phyloP scores from a whole-genome alignment of 1,284 basidiomycete genomes.

The Leccinum subspadiceum region DNA sequence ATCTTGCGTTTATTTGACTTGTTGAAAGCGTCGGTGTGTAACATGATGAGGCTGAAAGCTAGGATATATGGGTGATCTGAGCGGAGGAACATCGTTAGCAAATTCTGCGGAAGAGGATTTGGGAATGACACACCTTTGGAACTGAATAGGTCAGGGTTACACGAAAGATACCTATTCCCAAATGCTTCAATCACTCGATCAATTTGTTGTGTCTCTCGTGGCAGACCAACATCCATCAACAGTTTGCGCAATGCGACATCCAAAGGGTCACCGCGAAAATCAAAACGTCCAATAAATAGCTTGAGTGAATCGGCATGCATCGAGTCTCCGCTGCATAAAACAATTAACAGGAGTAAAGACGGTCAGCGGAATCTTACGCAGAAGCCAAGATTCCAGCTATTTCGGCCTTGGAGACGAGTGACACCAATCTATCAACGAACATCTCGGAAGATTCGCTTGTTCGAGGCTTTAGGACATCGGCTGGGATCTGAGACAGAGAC shows the following conservation, averaged over 20 bases:
- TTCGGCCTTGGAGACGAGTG: conserved; percentile 71
- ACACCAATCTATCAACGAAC: conserved; percentile 65
- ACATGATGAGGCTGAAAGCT: conserved; percentile 97
- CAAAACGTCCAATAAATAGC: conserved; percentile 75
- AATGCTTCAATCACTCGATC: conserved; percentile 97
- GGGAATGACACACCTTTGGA: conserved; percentile 60
- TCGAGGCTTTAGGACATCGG: conserved; percentile 51
- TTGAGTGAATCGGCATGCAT: conserved; percentile 75
- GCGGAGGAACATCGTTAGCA: background rate
- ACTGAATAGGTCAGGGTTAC: conserved; percentile 82
- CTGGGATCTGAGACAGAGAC: conserved; percentile 44
- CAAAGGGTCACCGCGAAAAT: conserved; percentile 80
- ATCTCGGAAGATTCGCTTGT: conserved; percentile 67
- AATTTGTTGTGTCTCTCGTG: conserved; percentile 97
- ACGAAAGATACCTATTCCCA: conserved; percentile 79
- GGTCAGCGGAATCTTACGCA: conserved; percentile 49
- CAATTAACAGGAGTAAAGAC: conserved; percentile 8
- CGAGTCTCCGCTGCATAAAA: conserved; percentile 55
- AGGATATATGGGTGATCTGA: conserved; percentile 94
- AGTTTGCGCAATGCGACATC: conserved; percentile 91
- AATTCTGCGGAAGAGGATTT: background rate
- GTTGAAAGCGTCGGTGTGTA: conserved; percentile 98
- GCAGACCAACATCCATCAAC: conserved; percentile 89
- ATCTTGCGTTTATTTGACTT: conserved; percentile 97
- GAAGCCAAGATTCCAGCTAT: conserved; percentile 76